Evolutionary conservation across 768 basidiomycete genomes (phyloP), one percentile per base, ranked within the genome.

Genomic region (Leucogyrophana mollusca): DNA sequence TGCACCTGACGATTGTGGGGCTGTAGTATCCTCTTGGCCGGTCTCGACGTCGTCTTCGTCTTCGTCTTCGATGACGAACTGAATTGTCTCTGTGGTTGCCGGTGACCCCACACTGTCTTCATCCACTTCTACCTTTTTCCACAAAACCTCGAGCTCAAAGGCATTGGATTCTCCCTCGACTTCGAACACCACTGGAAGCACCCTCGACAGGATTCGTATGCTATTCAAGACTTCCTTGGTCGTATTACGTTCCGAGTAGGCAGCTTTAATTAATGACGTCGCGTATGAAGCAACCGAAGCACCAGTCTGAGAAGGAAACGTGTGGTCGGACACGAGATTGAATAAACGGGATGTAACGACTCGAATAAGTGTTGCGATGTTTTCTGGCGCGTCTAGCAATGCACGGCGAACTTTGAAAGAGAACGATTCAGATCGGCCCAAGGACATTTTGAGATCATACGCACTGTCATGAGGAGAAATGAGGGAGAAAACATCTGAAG

Each of bases 21-120:
- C 35, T n/a, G 55, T 38, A 30, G 48, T 56, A n/a, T n/a, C n/a
- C n/a, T n/a, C n/a, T n/a, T n/a, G n/a, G n/a, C n/a, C n/a, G n/a
- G 24, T 37, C 43, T 54, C 61, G 34, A 79, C 78, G 45, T 67
- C 71, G 25, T 48, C 52, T n/a, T 70, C 85, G 3, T 88, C 86
- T 14, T 88, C 90, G 54, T 93, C 90, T 52, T 92, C 91, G 30
- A 95, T 93, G 13, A 94, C 88, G 62, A 95, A 95, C 59, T 94
- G 92, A 9, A 81, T 70, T 20, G 50, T 43, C 45, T 68, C 62
- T 33, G 57, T 41, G 22, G 54, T 50, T 23, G 52, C 42, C 35
- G 22, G 35, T 18, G 56, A 55, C 22, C 56, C 53, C 21, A 53
- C 55, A 36, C 59, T 65, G 20, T 61, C 55, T 14, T 54, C 60